These are phyloP conservation scores for Mollisia scopiformis DNA, from an alignment of 2,329 filamentous ascomycete genomes.

Conservation along the genomic window DNA sequence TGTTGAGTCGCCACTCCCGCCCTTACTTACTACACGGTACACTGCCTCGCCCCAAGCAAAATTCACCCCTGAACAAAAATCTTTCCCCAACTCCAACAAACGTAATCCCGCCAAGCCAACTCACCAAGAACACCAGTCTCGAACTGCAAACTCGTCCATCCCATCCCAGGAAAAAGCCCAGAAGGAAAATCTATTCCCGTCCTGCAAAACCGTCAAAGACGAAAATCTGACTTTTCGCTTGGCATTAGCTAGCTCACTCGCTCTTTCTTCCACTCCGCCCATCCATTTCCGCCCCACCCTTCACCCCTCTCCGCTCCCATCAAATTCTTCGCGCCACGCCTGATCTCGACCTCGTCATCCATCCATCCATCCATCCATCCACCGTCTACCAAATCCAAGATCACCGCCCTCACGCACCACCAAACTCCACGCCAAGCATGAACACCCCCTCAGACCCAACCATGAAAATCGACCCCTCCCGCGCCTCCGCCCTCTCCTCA, in stretches of 20 bases:
- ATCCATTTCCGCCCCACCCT: neutral
- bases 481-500: conserved; percentile 63
- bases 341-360: too few species aligned
- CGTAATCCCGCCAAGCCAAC: neutral
- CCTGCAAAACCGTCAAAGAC: neutral
- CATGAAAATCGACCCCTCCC: conserved; percentile 65
- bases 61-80: neutral
- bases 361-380: too few species aligned
- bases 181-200: neutral
- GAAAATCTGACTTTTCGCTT: neutral
- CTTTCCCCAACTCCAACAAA: neutral
- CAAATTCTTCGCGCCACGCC: neutral
- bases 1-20: neutral
- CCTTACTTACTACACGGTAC: neutral
- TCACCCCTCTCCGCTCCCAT: neutral
- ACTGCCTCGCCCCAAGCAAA: neutral
- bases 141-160: neutral
- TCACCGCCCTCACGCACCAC: neutral
- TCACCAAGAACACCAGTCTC: neutral
- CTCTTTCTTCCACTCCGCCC: neutral
- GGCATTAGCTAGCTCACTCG: neutral
- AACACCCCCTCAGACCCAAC: conserved; percentile 6
- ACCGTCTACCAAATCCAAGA: too few species aligned
- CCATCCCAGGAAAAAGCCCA: neutral
- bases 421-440: neutral